phyloP scores from a whole-genome alignment of 2,329 filamentous ascomycete genomes.

The Scopulariopsis brevicaulis region DNA sequence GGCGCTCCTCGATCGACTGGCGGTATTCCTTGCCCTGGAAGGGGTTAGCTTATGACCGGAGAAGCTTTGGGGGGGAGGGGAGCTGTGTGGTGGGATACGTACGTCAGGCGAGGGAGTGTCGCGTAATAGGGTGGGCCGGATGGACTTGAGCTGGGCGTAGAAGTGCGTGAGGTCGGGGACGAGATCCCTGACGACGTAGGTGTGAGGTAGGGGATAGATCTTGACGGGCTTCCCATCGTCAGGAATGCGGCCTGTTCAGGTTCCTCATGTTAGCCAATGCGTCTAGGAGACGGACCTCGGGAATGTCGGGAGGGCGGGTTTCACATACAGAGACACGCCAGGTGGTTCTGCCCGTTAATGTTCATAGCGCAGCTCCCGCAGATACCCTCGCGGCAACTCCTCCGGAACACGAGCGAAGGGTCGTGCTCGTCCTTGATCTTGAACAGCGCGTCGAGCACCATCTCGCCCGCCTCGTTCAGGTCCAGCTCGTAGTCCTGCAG shows the following conservation, averaged over 20 bases:
- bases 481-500: conserved; percentile 96
- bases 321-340: conserved; percentile 88
- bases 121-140: conserved; percentile 96
- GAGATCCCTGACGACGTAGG: conserved; percentile 98
- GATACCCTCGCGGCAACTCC: conserved; percentile 95
- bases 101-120: conserved; percentile 76
- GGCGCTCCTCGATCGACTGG: conserved; percentile 83
- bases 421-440: conserved; percentile 99
- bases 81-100: conserved; percentile 25
- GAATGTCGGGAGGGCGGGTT: neutral
- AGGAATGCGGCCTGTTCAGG: conserved; percentile 71
- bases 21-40: conserved; percentile 78
- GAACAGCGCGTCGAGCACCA: conserved; percentile 95
- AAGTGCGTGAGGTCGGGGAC: conserved; percentile 96
- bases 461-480: conserved; percentile 97
- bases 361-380: conserved; percentile 99
- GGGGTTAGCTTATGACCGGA: neutral
- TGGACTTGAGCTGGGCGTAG: conserved; percentile 99
- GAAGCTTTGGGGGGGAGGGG: too few relatives aligned
- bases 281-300: neutral
- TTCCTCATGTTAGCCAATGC: conserved; percentile 14
- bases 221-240: conserved; percentile 74
- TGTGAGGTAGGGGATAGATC: conserved; percentile 96
- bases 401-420: conserved; percentile 88
- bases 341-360: conserved; percentile 96